Evolutionary conservation across 441 rosid genomes (phyloP).

Genomic region (Daphne laureola): DNA sequence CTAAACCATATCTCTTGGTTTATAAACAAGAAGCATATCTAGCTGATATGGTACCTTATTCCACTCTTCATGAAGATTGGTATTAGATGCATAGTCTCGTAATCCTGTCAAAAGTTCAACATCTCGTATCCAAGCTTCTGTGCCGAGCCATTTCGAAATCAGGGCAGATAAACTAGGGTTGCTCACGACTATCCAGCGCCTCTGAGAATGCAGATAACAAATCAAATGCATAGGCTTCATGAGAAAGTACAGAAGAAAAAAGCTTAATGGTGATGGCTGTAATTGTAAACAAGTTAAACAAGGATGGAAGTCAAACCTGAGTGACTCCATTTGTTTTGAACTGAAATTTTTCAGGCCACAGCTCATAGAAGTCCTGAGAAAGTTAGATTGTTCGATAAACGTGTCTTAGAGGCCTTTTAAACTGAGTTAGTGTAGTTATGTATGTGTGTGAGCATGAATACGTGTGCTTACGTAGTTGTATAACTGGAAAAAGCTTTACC

Average conservation of each 20-base stretch:
- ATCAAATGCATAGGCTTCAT: constrained; percentile 7
- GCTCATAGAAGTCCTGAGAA: constrained; percentile 50
- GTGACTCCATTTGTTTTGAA: constrained; percentile 71
- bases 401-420: background rate
- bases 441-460: too few species aligned
- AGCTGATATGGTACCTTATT: constrained; percentile 26
- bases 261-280: background rate
- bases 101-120: constrained; percentile 42
- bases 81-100: constrained; percentile 32
- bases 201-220: constrained; percentile 26
- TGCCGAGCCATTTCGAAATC: constrained; percentile 53
- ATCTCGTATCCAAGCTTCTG: constrained; percentile 50
- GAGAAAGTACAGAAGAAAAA: background rate
- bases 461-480: too few species aligned
- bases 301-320: constrained; percentile 18
- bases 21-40: constrained; percentile 12
- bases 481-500: constrained; percentile 20
- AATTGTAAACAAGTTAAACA: background rate
- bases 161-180: constrained; percentile 46
- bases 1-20: background rate
- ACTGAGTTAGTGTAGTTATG: background rate
- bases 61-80: constrained; percentile 37
- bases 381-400: constrained; percentile 2
- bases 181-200: constrained; percentile 64
- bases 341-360: constrained; percentile 66